Conservation (phyloP, 345 rosid species). For the Barbarea vulgaris region DNA sequence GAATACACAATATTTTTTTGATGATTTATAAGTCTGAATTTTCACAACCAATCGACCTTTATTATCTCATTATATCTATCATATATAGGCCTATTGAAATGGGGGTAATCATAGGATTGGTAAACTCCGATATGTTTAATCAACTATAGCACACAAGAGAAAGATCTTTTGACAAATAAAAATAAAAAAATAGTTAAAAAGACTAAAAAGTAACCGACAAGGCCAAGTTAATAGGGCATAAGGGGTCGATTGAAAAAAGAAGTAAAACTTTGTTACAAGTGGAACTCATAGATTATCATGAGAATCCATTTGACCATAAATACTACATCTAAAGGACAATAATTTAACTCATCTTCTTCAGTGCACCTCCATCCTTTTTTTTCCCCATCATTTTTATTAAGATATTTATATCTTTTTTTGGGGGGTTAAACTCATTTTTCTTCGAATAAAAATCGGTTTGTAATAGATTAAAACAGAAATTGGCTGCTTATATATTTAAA, state of each 20-base stretch:
- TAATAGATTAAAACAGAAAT: neutral
- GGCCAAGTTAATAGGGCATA: slow-evolving; percentile 37
- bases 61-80: neutral
- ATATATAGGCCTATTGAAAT: slow-evolving; percentile 23
- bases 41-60: slow-evolving; percentile 18
- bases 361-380: slow-evolving; percentile 29
- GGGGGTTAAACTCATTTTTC: neutral
- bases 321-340: slow-evolving; percentile 33
- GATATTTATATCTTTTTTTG: neutral
- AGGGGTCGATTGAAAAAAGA: slow-evolving; percentile 39
- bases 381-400: slow-evolving; percentile 11
- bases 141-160: neutral
- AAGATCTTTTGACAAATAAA: neutral
- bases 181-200: neutral
- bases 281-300: slow-evolving; percentile 44
- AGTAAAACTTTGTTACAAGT: slow-evolving; percentile 39
- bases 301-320: slow-evolving; percentile 39
- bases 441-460: neutral
- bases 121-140: slow-evolving; percentile 33
- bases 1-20: slow-evolving; percentile 26
- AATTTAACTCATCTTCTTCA: slow-evolving; percentile 33
- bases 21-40: slow-evolving; percentile 14
- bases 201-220: slow-evolving; percentile 37
- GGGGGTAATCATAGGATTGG: slow-evolving; percentile 26
- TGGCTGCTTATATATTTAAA: neutral